Conservation (phyloP, 495 filamentous ascomycete species). For the Penicillium crystallinum region DNA sequence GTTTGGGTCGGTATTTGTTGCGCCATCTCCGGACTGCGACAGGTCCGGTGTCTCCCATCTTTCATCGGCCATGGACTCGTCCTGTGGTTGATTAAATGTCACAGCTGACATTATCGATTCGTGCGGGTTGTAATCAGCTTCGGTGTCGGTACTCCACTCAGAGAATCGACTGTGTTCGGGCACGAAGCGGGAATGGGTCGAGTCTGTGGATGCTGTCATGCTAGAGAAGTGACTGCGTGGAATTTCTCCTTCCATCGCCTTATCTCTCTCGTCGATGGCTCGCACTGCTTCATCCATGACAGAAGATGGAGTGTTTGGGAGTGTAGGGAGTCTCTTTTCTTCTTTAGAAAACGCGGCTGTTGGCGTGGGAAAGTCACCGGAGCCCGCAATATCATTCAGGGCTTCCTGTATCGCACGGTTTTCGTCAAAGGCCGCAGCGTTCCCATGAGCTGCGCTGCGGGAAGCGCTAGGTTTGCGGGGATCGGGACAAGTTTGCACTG, state of each 20-base stretch:
- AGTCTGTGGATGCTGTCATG: slow-evolving; percentile 37
- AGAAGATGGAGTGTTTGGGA: slow-evolving; percentile 44
- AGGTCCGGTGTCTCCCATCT: slow-evolving; percentile 26
- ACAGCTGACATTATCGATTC: slow-evolving; percentile 37
- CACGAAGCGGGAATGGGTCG: slow-evolving; percentile 18
- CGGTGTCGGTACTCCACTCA: slow-evolving; percentile 43
- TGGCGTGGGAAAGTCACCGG: slow-evolving; percentile 26
- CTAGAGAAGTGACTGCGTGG: slow-evolving; percentile 41
- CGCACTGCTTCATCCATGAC: slow-evolving; percentile 46
- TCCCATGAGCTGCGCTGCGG: slow-evolving; percentile 2
- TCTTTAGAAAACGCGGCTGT: slow-evolving; percentile 23
- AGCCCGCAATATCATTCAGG: slow-evolving; percentile 4
- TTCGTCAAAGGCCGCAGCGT: slow-evolving; percentile 7
- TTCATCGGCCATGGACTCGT: slow-evolving; percentile 16
- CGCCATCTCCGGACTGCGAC: slow-evolving; percentile 17
- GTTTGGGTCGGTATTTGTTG: slow-evolving; percentile 31
- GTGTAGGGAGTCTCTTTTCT: slow-evolving; percentile 42
- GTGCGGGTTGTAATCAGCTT: slow-evolving; percentile 29
- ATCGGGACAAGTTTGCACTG: slow-evolving; percentile 23
- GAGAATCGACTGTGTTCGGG: slow-evolving; percentile 43
- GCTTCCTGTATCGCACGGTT: slow-evolving; percentile 5
- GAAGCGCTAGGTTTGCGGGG: slow-evolving; percentile 3
- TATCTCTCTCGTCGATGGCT: slow-evolving; percentile 36
- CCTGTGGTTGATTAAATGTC: slow-evolving; percentile 25
- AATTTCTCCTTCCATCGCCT: slow-evolving; percentile 29